Conservation (phyloP, 75 land plant species). For the Picea sitchensis region DNA sequence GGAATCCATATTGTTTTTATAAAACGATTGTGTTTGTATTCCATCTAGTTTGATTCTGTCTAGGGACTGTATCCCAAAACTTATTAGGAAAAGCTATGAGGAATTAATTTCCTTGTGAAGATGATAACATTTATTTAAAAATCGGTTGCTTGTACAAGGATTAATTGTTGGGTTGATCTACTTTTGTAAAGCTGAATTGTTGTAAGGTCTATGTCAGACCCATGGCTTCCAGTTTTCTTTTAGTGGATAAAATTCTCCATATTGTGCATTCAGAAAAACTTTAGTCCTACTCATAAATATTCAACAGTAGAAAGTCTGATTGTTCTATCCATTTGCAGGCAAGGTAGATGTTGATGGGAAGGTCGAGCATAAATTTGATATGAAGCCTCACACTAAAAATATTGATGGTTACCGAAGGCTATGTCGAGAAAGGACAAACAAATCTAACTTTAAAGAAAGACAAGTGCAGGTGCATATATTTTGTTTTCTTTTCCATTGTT, state of each 20-base stretch:
- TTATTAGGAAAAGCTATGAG: no score
- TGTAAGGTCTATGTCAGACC: no score
- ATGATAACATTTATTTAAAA: no score
- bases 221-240: no score
- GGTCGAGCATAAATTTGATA: constrained; percentile 93
- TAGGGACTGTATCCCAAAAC: no score
- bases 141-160: no score
- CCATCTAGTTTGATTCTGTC: no score
- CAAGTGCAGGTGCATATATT: constrained; percentile 60
- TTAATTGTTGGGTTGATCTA: no score
- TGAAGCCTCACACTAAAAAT: constrained; percentile 79
- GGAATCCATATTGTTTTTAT: no score
- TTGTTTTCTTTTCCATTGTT: constrained; percentile 5
- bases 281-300: neutral
- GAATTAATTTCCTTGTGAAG: no score
- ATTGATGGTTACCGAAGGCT: constrained; percentile 78
- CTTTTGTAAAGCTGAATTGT: no score
- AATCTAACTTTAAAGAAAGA: constrained; percentile 73
- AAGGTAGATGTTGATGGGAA: constrained; percentile 80
- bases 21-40: no score
- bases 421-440: constrained; percentile 82
- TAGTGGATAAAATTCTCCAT: neutral
- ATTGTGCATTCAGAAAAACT: neutral
- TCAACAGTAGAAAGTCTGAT: neutral
- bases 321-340: constrained; percentile 32